Evolutionary conservation across 2,329 filamentous ascomycete species (phyloP).

Genomic region (Verticillium zaregamsianum): DNA sequence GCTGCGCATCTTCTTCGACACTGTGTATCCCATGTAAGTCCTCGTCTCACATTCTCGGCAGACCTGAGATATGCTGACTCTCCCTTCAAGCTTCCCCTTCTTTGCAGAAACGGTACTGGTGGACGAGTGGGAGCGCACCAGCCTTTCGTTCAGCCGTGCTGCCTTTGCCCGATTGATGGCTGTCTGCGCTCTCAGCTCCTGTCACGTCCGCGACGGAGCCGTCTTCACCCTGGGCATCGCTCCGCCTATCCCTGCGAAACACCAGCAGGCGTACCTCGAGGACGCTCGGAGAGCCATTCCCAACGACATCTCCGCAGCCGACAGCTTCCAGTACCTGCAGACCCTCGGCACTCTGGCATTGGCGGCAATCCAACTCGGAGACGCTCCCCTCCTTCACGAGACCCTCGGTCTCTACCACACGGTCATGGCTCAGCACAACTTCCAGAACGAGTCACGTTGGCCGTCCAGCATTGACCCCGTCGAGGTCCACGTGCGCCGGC

Average conservation of each 20-base stretch:
- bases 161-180: constrained; percentile 49
- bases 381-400: constrained; percentile 43
- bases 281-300: constrained; percentile 11
- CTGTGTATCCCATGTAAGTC: constrained; percentile 13
- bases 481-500: constrained; percentile 23
- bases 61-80: background rate
- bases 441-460: constrained; percentile 53
- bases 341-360: constrained; percentile 44
- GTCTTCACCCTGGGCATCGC: constrained; percentile 34
- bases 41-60: background rate
- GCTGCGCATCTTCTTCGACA: constrained; percentile 13
- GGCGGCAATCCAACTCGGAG: constrained; percentile 46
- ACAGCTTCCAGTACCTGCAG: constrained; percentile 12
- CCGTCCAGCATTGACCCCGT: constrained; percentile 36
- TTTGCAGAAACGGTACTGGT: constrained; percentile 41
- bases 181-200: constrained; percentile 43
- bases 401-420: constrained; percentile 47
- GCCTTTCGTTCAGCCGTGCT: constrained; percentile 16
- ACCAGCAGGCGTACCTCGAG: constrained; percentile 11
- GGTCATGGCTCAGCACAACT: constrained; percentile 39
- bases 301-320: constrained; percentile 3
- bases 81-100: constrained; percentile 32
- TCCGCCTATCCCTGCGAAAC: background rate
- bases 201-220: constrained; percentile 45
- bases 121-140: constrained; percentile 36